These are phyloP conservation scores for Penicillium herquei DNA, from an alignment of 495 filamentous ascomycete species.

Conservation along the genomic window DNA sequence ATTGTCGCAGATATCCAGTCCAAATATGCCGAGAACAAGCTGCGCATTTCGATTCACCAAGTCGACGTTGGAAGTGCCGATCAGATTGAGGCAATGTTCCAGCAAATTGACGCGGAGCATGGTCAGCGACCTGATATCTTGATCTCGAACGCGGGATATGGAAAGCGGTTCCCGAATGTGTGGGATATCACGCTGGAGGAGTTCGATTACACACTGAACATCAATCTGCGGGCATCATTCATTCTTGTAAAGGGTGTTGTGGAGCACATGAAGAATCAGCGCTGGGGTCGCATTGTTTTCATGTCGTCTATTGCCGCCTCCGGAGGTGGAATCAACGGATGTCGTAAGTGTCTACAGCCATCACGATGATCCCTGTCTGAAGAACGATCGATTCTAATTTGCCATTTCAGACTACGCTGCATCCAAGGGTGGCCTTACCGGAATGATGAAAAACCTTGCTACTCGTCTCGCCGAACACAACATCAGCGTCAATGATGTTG, in stretches of 20 bases:
- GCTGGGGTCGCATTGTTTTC: slow-evolving; percentile 67
- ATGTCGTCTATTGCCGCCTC: slow-evolving; percentile 66
- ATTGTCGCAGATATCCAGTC: slow-evolving; percentile 41
- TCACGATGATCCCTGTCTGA: too few species aligned
- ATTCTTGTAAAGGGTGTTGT: slow-evolving; percentile 63
- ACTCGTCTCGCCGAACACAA: slow-evolving; percentile 59
- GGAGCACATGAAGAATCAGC: slow-evolving; percentile 59
- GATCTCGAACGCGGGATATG: slow-evolving; percentile 57
- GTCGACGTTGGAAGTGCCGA: slow-evolving; percentile 54
- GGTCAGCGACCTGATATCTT: slow-evolving; percentile 60
- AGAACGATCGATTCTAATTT: background rate
- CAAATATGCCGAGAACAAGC: slow-evolving; percentile 26
- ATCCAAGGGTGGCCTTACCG: slow-evolving; percentile 61
- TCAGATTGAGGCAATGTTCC: slow-evolving; percentile 51
- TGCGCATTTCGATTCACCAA: slow-evolving; percentile 54
- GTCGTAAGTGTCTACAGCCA: slow-evolving; percentile 38
- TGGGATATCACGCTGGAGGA: slow-evolving; percentile 58
- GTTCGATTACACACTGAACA: slow-evolving; percentile 63
- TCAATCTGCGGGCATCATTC: slow-evolving; percentile 67
- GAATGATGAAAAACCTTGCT: slow-evolving; percentile 65
- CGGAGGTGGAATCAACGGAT: slow-evolving; percentile 66
- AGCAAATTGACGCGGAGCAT: slow-evolving; percentile 50
- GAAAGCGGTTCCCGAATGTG: slow-evolving; percentile 48
- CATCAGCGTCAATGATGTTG: slow-evolving; percentile 74
- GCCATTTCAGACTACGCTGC: slow-evolving; percentile 59